Conservation (phyloP, 768 basidiomycete species). For the Trametes elegans region DNA sequence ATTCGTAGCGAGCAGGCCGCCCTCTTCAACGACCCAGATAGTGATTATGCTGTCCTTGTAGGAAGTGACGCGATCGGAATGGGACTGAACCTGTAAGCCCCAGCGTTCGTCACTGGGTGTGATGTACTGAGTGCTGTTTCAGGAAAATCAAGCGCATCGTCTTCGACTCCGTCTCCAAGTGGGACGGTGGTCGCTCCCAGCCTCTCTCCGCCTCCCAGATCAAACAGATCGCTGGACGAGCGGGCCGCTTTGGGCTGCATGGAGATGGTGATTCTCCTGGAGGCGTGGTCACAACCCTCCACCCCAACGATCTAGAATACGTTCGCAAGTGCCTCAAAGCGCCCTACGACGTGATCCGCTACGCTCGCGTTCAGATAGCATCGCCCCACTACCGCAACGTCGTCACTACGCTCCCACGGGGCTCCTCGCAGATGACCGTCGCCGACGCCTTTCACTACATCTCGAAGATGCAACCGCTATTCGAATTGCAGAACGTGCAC, state of each 20-base stretch:
- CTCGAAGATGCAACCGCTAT: conserved; percentile 41
- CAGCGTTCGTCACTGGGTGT: neutral
- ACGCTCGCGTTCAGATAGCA: conserved; percentile 46
- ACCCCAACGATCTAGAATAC: conserved; percentile 55
- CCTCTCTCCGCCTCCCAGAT: conserved; percentile 69
- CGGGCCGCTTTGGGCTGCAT: conserved; percentile 83
- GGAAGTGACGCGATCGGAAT: conserved; percentile 96
- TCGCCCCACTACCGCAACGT: conserved; percentile 28
- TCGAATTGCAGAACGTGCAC: conserved; percentile 36
- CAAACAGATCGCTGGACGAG: conserved; percentile 94
- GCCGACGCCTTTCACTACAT: conserved; percentile 50
- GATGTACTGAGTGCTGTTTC: conserved; percentile 4
- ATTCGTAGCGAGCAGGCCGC: conserved; percentile 88
- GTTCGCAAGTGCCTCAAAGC: conserved; percentile 54
- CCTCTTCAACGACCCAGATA: conserved; percentile 82
- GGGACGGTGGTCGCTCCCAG: conserved; percentile 42
- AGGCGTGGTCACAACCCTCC: conserved; percentile 77
- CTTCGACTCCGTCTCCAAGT: conserved; percentile 71
- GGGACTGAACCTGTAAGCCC: conserved; percentile 90
- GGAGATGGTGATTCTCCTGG: conserved; percentile 40
- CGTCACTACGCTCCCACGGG: conserved; percentile 42
- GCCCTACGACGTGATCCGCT: conserved; percentile 47
- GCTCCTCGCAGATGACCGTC: conserved; percentile 40
- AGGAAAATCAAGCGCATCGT: conserved; percentile 92
- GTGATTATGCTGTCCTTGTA: conserved; percentile 86